Conservation (phyloP, 2,329 filamentous ascomycete species). For the Colletotrichum musicola region DNA sequence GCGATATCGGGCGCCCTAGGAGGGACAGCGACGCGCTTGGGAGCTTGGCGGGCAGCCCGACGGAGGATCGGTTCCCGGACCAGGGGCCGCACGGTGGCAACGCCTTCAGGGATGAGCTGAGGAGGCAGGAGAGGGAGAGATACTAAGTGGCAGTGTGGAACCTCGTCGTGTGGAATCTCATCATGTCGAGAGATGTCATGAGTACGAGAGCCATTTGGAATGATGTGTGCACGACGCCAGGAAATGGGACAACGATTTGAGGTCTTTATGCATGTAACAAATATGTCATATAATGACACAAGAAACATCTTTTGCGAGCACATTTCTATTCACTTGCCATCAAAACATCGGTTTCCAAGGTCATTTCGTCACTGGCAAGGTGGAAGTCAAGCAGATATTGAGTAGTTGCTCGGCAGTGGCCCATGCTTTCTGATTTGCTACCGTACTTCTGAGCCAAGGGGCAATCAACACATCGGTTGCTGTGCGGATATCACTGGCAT, state of each 20-base stretch:
- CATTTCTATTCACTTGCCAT: no score
- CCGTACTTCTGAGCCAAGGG: no score
- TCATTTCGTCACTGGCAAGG: no score
- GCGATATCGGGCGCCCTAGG: conserved; percentile 42
- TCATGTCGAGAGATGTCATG: conserved; percentile 5
- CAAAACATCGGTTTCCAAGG: no score
- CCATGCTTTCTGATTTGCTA: no score
- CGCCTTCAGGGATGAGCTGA: conserved; percentile 63
- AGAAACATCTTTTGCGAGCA: background rate
- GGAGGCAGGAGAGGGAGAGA: conserved; percentile 59
- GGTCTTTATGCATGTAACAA: conserved; percentile 24
- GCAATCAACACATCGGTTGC: no score
- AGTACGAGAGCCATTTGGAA: conserved; percentile 3
- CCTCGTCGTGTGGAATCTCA: no score
- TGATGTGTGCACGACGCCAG: conserved; percentile 10
- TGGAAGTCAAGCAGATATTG: no score
- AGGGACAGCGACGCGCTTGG: conserved; percentile 63
- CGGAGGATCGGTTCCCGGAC: conserved; percentile 56
- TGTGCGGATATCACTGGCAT: no score
- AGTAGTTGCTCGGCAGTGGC: no score
- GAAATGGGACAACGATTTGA: conserved; percentile 3
- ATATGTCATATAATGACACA: conserved; percentile 31
- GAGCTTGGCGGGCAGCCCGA: conserved; percentile 62
- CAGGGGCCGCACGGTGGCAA: conserved; percentile 54
- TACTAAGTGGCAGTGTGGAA: conserved; percentile 38